phyloP scores from a whole-genome alignment of 1,284 basidiomycete genomes.

The Cutaneotrichosporon spelunceum region DNA sequence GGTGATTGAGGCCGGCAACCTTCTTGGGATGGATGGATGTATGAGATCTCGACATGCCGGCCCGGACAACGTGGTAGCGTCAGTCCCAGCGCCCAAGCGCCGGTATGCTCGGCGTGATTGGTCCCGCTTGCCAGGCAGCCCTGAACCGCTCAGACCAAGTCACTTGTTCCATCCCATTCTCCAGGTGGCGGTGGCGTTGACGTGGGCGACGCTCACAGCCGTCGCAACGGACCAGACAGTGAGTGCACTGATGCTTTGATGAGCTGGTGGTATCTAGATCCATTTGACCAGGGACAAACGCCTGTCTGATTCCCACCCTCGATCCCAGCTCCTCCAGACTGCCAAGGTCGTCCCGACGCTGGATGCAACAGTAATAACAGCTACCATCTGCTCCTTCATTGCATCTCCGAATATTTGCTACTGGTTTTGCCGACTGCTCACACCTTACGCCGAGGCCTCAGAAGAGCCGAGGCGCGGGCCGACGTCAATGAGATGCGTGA shows the following conservation, averaged over 20 bases:
- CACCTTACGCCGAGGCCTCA: constrained; percentile 3
- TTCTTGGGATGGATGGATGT: background rate
- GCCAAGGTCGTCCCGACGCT: background rate
- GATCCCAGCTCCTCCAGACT: background rate
- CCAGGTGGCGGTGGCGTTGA: background rate
- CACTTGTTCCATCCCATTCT: background rate
- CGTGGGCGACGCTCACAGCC: too few species aligned
- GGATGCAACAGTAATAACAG: background rate
- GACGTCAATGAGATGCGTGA: constrained; percentile 46
- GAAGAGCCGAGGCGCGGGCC: constrained; percentile 25
- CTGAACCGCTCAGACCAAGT: background rate
- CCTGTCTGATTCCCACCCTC: too few species aligned
- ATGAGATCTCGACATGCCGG: background rate
- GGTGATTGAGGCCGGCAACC: background rate
- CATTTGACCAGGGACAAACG: too few species aligned
- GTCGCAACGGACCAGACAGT: too few species aligned
- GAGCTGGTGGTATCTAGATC: too few species aligned
- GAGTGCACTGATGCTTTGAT: too few species aligned
- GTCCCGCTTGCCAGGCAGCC: background rate
- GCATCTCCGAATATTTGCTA: constrained; percentile 3
- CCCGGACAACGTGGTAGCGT: background rate
- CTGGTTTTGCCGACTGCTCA: background rate
- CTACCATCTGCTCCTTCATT: background rate
- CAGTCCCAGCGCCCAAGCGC: background rate
- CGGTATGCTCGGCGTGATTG: background rate